A percentile compares a stretch with the other conserved stretches of the same genome.
These are phyloP conservation scores for Aspergillus amoenus DNA, from an alignment of 2,329 filamentous ascomycete genomes.

Conservation along the genomic window DNA sequence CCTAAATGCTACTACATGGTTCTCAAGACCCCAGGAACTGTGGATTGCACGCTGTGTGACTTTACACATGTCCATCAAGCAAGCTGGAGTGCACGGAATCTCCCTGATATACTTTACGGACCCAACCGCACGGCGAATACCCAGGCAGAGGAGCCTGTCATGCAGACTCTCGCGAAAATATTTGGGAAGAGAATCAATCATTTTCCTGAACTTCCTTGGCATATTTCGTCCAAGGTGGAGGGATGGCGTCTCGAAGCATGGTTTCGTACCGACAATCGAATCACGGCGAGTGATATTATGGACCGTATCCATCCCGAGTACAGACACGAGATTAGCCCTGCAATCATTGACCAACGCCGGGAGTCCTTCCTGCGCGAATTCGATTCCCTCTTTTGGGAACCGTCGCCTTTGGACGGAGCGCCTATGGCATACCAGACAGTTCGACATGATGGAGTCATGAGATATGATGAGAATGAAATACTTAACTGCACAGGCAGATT, in stretches of 20 bases:
- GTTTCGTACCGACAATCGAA: conserved; percentile 24
- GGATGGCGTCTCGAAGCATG: conserved; percentile 29
- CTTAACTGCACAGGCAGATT: too few relatives aligned
- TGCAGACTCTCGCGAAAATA: conserved; percentile 12
- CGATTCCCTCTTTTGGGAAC: conserved; percentile 15
- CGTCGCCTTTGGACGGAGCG: too few relatives aligned
- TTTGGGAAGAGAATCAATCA: conserved; percentile 16
- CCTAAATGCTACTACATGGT: too few relatives aligned
- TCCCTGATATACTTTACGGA: conserved; percentile 27
- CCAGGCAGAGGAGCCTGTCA: conserved; percentile 1
- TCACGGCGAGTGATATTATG: conserved; percentile 23
- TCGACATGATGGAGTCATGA: too few relatives aligned
- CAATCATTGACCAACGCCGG: conserved; percentile 14
- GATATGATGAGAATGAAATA: too few relatives aligned
- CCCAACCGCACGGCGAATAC: conserved; percentile 12
- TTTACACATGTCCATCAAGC: too few relatives aligned
- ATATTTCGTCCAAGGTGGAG: conserved; percentile 22
- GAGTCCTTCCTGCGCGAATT: conserved; percentile 15
- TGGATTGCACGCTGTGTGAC: too few relatives aligned
- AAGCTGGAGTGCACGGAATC: too few relatives aligned
- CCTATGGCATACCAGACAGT: too few relatives aligned
- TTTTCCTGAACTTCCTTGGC: conserved; percentile 15
- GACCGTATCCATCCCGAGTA: conserved; percentile 21
- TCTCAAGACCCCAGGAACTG: too few relatives aligned
- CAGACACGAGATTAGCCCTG: neutral